phyloP scores from a whole-genome alignment of 139 green algal species.

The Edaphochlamys debaryana region DNA sequence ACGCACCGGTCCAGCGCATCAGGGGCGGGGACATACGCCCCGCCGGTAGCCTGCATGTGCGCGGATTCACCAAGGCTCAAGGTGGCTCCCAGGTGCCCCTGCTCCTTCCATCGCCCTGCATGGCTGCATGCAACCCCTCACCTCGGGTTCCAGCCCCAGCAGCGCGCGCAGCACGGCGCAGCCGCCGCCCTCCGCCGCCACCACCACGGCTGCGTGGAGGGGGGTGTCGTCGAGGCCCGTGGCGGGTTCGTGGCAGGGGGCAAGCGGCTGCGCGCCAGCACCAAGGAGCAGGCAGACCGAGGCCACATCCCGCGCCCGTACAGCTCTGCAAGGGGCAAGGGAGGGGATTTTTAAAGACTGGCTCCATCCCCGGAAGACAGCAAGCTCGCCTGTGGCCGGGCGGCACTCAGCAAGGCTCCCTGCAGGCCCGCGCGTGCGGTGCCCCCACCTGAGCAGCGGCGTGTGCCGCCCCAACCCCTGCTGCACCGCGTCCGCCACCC shows the following conservation, averaged over 20 bases:
- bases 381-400: not conserved
- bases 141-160: not conserved
- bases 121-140: not conserved
- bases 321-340: too few species aligned
- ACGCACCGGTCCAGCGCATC: not conserved
- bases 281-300: not conserved
- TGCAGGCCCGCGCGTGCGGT: not conserved
- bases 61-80: too few species aligned
- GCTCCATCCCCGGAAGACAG: too few species aligned
- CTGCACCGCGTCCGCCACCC: too few species aligned
- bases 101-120: too few species aligned
- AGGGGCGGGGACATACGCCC: not conserved
- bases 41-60: too few species aligned
- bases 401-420: not conserved
- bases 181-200: not conserved
- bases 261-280: not conserved
- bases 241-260: not conserved
- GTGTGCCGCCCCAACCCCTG: too few species aligned
- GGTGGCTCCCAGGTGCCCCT: too few species aligned
- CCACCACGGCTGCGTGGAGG: not conserved
- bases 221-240: slow-evolving; percentile 4
- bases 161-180: not conserved
- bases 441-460: not conserved
- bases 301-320: too few species aligned
- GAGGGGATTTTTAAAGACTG: too few species aligned